Base-by-base conservation (phyloP, 169 alveolate species). In the Cryptosporidium sp. region DNA sequence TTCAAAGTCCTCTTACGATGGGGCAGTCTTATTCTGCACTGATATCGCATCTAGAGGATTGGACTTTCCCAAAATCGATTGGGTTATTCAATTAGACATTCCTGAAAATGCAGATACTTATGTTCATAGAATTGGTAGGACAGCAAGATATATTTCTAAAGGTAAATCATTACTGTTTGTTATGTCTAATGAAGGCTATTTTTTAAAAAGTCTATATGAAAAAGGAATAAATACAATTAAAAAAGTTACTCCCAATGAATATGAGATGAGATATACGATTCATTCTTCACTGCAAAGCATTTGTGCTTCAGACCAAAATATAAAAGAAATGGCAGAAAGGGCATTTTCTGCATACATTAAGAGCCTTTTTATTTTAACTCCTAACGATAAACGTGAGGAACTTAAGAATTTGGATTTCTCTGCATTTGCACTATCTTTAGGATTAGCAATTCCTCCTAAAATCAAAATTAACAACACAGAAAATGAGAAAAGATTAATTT, bases 31-130 rank as follows among this genome's bases (percentile, higher is more conserved):
- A 56, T 96, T 97, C 84, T 94, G 98, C 48, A 97, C 99, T 3
- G 99, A 98, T 92, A 93, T 98, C 18, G 99, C 99, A 5, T 95
- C 99, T 21, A 94, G 99, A 85, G 99, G 99, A 10, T 93, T 98
- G 23, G 99, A 98, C 94, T 97, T 98, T 93, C 99, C 99, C 5
- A 86, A 93, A 29, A 98, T 98, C 12, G 98, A 97, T 86, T 96
- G 98, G 96, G 99, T 98, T 9, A 93, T 98, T 45, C 98, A 97
- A 93, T 93, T 96, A 31, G 99, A 97, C 87, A 95, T 97, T 35
- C 99, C 99, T 0, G 99, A 96, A 69, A 97, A 98, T 84, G 93
- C 95, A 1, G 95, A 94, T 37, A 97, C 98, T 33, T 98, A 98
- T 91, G 94, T 98, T 35, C 99, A 98, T 91, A 94, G 99, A 92